Base-by-base conservation (phyloP, 495 filamentous ascomycete genomes). In the Jackrogersella multiformis region DNA sequence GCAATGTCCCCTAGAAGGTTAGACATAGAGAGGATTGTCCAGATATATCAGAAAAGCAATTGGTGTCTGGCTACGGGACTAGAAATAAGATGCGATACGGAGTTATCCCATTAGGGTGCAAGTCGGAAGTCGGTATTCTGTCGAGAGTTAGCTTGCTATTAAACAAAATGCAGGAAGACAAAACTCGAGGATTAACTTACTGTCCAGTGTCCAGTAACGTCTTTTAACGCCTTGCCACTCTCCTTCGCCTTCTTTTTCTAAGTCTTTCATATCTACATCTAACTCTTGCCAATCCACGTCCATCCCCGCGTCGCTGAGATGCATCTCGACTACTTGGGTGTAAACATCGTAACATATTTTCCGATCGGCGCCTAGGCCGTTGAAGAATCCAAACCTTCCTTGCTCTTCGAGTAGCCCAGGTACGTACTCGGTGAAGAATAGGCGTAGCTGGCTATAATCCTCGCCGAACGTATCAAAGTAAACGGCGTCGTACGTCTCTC, bases 381-480 rank as follows among this genome's bases (percentile, higher is more conserved):
- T 95, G 77, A 98, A 99, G 80, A 97, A 98, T 18, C 93, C 87
- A 80, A 96, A 99, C 15, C 80, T 85, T 0, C 94, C 92, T 13
- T 88, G 76, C 45, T 84, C 79, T 72, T 90, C 89, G 3, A 99
- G 78, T 39, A 98, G 74, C 0, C 86, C 88, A 45, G 96, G 90
- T 0, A 97, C 87, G 66, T 88, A 89, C 74, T 99, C 94, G 10
- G 84, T 87, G 76, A 99, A 97, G 80, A 99, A 99, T 28, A 87
- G 82, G 30, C 89, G 89, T 38, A 99, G 86, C 74, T 92, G 91
- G 4, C 78, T 80, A 78, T 99, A 99, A 44, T 91, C 88, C 78
- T 98, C 96, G 6, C 94, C 95, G 69, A 97, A 99, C 0, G 95
- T 99, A 74, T 98, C 96, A 70, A 97, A 98, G 80, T 97, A 99